These are phyloP conservation scores for Pichia sp. DNA, from an alignment of 1,139 yeast genomes.

Conservation along the genomic window DNA sequence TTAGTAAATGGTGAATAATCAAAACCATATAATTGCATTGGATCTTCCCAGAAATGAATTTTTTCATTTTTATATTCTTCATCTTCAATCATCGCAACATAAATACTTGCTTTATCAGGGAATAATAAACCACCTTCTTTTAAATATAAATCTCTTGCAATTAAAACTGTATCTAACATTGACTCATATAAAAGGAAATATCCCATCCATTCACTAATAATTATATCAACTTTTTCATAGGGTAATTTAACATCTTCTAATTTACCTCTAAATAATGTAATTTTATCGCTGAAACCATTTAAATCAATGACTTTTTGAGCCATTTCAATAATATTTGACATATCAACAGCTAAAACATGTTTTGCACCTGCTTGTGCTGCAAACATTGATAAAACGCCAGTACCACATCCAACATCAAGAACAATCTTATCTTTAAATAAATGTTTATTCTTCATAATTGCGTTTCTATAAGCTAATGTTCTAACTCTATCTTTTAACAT, in stretches of 20 bases:
- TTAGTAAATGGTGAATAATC: conserved; percentile 69
- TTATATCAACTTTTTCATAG: conserved; percentile 77
- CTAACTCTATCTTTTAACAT: conserved; percentile 96
- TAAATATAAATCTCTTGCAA: conserved; percentile 89
- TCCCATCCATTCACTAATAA: conserved; percentile 99
- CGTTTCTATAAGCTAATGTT: conserved; percentile 86
- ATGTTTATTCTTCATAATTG: conserved; percentile 86
- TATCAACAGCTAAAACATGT: conserved; percentile 94
- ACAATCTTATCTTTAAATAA: conserved; percentile 90
- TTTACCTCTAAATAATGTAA: conserved; percentile 87
- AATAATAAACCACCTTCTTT: conserved; percentile 71
- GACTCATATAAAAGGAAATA: conserved; percentile 93
- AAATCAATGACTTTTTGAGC: conserved; percentile 79
- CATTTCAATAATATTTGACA: conserved; percentile 94
- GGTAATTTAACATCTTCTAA: conserved; percentile 91
- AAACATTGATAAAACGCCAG: conserved; percentile 95
- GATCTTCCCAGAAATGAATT: conserved; percentile 88
- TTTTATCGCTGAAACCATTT: conserved; percentile 83
- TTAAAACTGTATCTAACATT: conserved; percentile 93
- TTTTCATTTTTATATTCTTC: conserved; percentile 90
- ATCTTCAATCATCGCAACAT: conserved; percentile 92
- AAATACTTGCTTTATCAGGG: conserved; percentile 92
- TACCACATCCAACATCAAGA: conserved; percentile 98
- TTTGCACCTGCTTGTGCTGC: conserved; percentile 98
- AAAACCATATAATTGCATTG: conserved; percentile 71